Conservation (phyloP, 768 basidiomycete genomes). For the Amanita polypyramis region DNA sequence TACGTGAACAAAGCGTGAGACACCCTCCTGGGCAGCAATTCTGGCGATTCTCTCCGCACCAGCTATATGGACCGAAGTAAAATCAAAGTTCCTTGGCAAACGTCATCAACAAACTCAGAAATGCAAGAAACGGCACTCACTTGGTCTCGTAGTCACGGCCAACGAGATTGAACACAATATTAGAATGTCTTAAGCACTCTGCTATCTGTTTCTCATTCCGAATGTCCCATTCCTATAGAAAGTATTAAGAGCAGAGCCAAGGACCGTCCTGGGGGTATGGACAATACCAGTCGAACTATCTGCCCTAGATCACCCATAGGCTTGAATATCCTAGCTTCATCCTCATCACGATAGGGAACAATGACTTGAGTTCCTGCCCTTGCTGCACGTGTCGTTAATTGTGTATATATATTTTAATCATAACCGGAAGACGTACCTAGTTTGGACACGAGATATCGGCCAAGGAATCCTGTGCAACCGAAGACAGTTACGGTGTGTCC, state of each 20-base stretch:
- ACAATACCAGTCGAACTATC: slow-evolving; percentile 80
- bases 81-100: slow-evolving; percentile 73
- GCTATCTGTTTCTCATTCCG: slow-evolving; percentile 84
- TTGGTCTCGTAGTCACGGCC: slow-evolving; percentile 95
- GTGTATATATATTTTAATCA: neutral
- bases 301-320: slow-evolving; percentile 96
- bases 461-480: slow-evolving; percentile 92
- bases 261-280: neutral
- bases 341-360: slow-evolving; percentile 90
- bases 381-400: slow-evolving; percentile 33
- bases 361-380: slow-evolving; percentile 90
- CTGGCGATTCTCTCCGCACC: slow-evolving; percentile 84
- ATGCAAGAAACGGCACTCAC: slow-evolving; percentile 30
- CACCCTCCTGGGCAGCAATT: slow-evolving; percentile 66
- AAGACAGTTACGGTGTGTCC: slow-evolving; percentile 96
- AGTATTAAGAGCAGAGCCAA: neutral
- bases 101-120: slow-evolving; percentile 3
- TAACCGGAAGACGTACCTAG: slow-evolving; percentile 48
- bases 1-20: slow-evolving; percentile 83
- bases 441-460: slow-evolving; percentile 89
- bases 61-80: slow-evolving; percentile 65
- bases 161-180: slow-evolving; percentile 93
- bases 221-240: slow-evolving; percentile 85
- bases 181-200: slow-evolving; percentile 90
- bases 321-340: slow-evolving; percentile 81